Percentiles rank a stretch among this genome's conserved stretches.
These are phyloP conservation scores for Termitomyces sp. DNA, from an alignment of 768 basidiomycete genomes.

Conservation along the genomic window DNA sequence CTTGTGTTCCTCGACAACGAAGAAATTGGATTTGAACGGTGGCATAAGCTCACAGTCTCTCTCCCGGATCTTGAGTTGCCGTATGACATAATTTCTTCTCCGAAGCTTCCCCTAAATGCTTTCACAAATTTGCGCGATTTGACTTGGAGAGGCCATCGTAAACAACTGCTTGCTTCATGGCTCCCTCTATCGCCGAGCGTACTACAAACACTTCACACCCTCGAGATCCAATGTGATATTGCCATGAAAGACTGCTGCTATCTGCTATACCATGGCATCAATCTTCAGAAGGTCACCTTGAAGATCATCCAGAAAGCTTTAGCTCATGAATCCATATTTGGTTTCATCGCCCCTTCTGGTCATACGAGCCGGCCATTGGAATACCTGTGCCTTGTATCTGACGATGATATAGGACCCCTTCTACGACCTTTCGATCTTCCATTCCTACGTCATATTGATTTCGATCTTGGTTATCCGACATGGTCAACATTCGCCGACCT, in stretches of 20 bases:
- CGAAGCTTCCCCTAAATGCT: neutral
- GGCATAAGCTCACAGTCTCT: neutral
- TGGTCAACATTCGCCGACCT: neutral
- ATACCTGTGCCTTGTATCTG: neutral
- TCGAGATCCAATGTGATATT: neutral
- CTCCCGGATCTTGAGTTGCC: neutral
- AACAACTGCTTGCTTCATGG: neutral
- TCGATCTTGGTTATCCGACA: neutral
- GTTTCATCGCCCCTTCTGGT: neutral
- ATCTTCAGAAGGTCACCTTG: neutral
- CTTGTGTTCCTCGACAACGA: neutral
- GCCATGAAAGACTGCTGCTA: neutral
- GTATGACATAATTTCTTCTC: neutral
- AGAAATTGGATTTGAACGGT: neutral
- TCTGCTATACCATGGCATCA: neutral
- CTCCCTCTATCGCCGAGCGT: neutral
- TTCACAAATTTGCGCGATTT: neutral
- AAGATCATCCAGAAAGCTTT: neutral
- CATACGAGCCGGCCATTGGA: neutral
- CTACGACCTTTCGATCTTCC: neutral
- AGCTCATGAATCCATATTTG: neutral
- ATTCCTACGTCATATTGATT: neutral
- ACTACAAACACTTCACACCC: neutral
- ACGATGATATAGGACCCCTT: neutral
- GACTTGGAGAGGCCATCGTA: neutral